Evolutionary conservation across 2,329 filamentous ascomycete genomes (phyloP).

Genomic region (Mariannaea sp.): DNA sequence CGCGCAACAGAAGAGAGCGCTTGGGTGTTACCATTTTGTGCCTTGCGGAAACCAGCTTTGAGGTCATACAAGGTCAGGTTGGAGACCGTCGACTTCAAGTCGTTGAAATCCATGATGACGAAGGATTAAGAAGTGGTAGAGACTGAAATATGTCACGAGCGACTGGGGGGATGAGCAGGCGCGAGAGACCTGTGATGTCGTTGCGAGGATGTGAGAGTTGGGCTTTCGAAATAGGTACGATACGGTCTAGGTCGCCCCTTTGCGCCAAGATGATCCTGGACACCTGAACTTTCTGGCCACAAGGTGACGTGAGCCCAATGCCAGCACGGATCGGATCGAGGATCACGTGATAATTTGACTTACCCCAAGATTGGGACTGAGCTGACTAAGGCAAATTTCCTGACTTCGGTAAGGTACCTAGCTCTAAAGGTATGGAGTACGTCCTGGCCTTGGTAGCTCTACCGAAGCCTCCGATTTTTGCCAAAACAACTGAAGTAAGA

Average conservation of each 20-base stretch:
- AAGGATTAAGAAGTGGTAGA: constrained; percentile 26
- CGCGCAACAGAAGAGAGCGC: constrained; percentile 15
- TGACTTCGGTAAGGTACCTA: no score
- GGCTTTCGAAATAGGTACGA: constrained; percentile 22
- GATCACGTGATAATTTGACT: constrained; percentile 23
- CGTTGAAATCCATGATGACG: constrained; percentile 79
- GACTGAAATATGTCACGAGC: constrained; percentile 6
- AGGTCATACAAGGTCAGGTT: constrained; percentile 94
- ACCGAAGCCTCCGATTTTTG: no score
- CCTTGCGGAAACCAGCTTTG: constrained; percentile 92
- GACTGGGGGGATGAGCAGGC: constrained; percentile 6
- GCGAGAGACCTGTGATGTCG: constrained; percentile 17
- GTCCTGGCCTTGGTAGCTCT: no score
- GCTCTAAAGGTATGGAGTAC: not conserved
- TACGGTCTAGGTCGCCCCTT: constrained; percentile 31
- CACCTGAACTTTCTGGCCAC: constrained; percentile 36
- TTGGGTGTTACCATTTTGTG: constrained; percentile 80
- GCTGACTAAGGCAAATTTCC: no score
- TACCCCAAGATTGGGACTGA: constrained; percentile 5
- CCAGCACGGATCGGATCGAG: constrained; percentile 23
- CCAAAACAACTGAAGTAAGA: not conserved
- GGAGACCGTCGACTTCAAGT: constrained; percentile 82
- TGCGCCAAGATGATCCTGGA: constrained; percentile 36
- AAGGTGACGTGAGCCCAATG: constrained; percentile 24
- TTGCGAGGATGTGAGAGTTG: constrained; percentile 14